Base-by-base conservation (phyloP, 1,139 yeast species). In the Taphrina populina region DNA sequence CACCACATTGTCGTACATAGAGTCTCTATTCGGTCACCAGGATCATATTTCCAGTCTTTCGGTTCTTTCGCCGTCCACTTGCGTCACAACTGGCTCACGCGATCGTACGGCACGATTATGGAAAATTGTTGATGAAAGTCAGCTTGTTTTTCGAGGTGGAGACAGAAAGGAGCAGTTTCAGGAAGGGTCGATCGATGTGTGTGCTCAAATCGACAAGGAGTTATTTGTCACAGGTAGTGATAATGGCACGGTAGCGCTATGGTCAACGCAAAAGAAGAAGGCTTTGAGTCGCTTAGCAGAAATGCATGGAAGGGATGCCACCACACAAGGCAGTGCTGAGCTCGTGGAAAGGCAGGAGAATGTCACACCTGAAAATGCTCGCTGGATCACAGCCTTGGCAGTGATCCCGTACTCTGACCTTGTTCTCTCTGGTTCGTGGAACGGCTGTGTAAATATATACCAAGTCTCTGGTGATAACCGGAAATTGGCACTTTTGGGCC, bases 31-130 rank as follows among this genome's bases (percentile, higher is more conserved):
- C 69, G 98, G 98, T 1, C 98, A 92, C 69, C 97, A 94, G 72
- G 98, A 94, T 68, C 75, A 79, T 57, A 90, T 92, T 41, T 77
- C 79, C 43, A 96, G 83, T 66, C 83, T 92, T 57, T 73, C 88
- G 21, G 85, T 96, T 0, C 74, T 92, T 61, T 79, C 81, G 15
- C 81, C 82, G 69, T 97, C 92, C 67, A 81, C 96, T 52, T 92
- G 98, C 74, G 92, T 92, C 34, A 87, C 95, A 20, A 97, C 90
- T 23, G 98, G 98, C 19, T 77, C 95, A 3, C 79, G 98, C 65
- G 98, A 92, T 70, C 82, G 95, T 64, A 86, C 96, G 1, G 96
- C 94, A 15, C 84, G 94, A 83, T 75, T 87, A 64, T 92, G 98
- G 98, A 92, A 94, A 70, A 88, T 92, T 62, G 80, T 95, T 24